Percentiles rank a stretch among this genome's conserved stretches.
Conservation (phyloP, 108 stramenopile species). For the Cyclotella baltica region DNA sequence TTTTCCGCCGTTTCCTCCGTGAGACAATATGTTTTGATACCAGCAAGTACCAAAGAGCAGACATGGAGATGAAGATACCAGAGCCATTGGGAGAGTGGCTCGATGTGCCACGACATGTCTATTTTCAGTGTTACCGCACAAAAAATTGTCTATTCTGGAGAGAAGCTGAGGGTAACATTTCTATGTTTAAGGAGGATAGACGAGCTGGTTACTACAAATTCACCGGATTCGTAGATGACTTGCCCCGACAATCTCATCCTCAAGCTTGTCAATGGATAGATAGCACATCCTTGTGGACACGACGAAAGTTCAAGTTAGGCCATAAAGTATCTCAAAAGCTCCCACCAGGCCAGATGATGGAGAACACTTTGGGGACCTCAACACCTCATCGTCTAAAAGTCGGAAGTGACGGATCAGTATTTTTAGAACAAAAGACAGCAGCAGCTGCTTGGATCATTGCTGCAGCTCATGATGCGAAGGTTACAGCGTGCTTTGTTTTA, state of each 20-base stretch:
- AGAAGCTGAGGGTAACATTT: not conserved
- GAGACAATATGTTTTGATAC: not conserved
- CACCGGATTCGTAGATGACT: not conserved
- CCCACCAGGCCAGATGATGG: not conserved
- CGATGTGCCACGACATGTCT: not conserved
- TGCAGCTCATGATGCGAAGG: not conserved
- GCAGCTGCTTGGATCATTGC: constrained; percentile 27
- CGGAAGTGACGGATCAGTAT: constrained; percentile 13
- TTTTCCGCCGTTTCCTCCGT: not conserved
- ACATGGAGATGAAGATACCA: not conserved
- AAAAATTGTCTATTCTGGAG: not conserved
- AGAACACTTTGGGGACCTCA: not conserved
- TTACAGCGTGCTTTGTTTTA: constrained; percentile 8
- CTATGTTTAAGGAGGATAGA: not conserved
- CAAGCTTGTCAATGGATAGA: not conserved
- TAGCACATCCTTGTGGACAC: not conserved
- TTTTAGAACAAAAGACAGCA: not conserved
- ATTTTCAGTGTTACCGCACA: not conserved
- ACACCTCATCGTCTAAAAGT: not conserved
- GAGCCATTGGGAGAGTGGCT: not conserved
- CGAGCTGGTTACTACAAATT: not conserved
- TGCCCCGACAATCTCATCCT: not conserved
- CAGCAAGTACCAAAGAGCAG: not conserved
- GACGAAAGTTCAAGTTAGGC: not conserved
- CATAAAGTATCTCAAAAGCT: not conserved